Evolutionary conservation across 495 filamentous ascomycete species (phyloP).

Genomic region (Penicillium coprophilum): DNA sequence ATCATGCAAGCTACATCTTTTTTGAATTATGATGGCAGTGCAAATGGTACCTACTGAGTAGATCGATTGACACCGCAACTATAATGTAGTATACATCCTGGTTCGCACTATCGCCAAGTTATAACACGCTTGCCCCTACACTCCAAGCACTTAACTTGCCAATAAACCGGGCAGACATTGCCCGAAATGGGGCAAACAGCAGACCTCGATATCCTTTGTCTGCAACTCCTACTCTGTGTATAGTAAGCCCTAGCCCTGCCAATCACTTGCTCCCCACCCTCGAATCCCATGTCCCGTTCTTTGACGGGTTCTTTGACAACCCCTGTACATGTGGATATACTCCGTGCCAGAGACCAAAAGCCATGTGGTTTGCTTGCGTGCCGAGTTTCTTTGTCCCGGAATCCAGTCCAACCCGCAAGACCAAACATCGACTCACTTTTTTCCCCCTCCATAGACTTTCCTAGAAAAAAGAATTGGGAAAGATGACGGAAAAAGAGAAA

Average conservation of each 20-base stretch:
- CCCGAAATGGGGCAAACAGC: background rate
- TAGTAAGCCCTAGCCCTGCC: background rate
- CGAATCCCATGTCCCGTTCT: background rate
- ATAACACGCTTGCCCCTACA: background rate
- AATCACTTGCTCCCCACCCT: background rate
- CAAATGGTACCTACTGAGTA: background rate
- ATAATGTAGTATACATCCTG: background rate
- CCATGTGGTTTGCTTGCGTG: background rate
- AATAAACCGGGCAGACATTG: background rate
- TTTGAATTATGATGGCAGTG: too few relatives aligned
- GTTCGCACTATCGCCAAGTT: background rate
- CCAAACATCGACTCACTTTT: background rate
- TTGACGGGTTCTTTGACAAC: background rate
- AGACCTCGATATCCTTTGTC: background rate
- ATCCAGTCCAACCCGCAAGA: background rate
- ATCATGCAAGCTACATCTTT: too few relatives aligned
- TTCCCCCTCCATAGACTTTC: background rate
- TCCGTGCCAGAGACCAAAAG: background rate
- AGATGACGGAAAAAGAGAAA: constrained; percentile 17
- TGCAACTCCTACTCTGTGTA: background rate
- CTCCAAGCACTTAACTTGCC: background rate
- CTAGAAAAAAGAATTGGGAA: constrained; percentile 5
- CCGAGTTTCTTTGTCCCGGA: constrained; percentile 8
- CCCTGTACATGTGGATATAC: background rate
- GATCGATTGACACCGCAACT: background rate